A percentile compares a stretch with the other conserved stretches of the same genome.
phyloP scores from a whole-genome alignment of 2,329 filamentous ascomycete species.

The Penicillium sp. region DNA sequence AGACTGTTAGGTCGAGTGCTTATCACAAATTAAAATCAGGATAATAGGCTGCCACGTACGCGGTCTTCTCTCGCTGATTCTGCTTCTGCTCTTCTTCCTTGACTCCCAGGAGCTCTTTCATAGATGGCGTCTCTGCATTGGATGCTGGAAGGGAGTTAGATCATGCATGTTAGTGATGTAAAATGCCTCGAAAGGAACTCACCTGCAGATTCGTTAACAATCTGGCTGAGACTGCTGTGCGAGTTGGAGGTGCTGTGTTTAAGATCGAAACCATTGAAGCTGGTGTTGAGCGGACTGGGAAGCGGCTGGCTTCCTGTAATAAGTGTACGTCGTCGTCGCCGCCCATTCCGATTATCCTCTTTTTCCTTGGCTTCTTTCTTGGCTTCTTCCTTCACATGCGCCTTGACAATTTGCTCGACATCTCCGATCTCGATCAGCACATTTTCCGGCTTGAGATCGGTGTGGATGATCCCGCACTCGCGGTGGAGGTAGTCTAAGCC shows the following conservation, averaged over 20 bases:
- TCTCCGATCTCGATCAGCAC: slow-evolving; percentile 98
- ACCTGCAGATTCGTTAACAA: slow-evolving; percentile 71
- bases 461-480: slow-evolving; percentile 98
- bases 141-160: slow-evolving; percentile 43
- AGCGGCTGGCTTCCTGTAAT: slow-evolving; percentile 97
- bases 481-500: slow-evolving; percentile 94
- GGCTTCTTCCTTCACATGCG: slow-evolving; percentile 73
- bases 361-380: slow-evolving; percentile 76
- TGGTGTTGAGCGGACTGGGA: slow-evolving; percentile 89
- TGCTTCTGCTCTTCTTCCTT: slow-evolving; percentile 62
- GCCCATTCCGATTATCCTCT: slow-evolving; percentile 87
- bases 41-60: slow-evolving; percentile 58
- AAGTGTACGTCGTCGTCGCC: slow-evolving; percentile 81
- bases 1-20: slow-evolving; percentile 12
- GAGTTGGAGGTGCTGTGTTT: slow-evolving; percentile 60
- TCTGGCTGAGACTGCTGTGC: slow-evolving; percentile 75
- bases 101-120: slow-evolving; percentile 53
- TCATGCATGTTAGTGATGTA: slow-evolving; percentile 12
- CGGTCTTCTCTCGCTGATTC: slow-evolving; percentile 85
- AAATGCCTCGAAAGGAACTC: slow-evolving; percentile 38
- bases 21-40: neutral
- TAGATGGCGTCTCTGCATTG: slow-evolving; percentile 50
- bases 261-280: slow-evolving; percentile 72
- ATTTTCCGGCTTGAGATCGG: slow-evolving; percentile 95
- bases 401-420: slow-evolving; percentile 96